phyloP scores from a whole-genome alignment of 2,329 filamentous ascomycete species.

The Cercospora brassicicola region DNA sequence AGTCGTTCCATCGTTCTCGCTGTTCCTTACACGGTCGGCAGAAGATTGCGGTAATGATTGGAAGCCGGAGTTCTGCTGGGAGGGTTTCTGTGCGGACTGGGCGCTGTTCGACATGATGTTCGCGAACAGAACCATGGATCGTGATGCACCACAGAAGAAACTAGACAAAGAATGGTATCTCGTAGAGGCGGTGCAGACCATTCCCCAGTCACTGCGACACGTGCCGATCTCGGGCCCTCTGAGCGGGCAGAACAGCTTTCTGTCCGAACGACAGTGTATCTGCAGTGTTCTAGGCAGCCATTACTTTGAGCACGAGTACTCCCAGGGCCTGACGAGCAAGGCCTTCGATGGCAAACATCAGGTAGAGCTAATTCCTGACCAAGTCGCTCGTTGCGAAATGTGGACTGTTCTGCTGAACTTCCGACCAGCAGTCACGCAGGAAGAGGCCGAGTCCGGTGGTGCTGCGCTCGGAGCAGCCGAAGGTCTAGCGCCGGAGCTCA shows the following conservation, averaged over 20 bases:
- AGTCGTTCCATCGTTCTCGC: too few species aligned
- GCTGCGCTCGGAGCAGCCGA: not conserved
- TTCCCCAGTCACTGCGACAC: not conserved
- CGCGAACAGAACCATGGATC: too few species aligned
- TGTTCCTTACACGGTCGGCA: too few species aligned
- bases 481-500: not conserved
- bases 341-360: not conserved
- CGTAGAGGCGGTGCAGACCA: not conserved
- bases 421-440: not conserved
- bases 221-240: not conserved
- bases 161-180: not conserved
- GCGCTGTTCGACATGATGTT: too few species aligned
- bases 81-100: too few species aligned
- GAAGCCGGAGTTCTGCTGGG: too few species aligned
- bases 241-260: not conserved
- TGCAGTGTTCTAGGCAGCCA: not conserved
- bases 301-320: not conserved
- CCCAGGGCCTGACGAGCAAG: not conserved
- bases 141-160: not conserved
- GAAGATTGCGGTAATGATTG: too few species aligned
- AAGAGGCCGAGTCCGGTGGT: not conserved
- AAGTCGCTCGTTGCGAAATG: not conserved
- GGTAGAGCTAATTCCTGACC: not conserved
- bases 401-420: not conserved
- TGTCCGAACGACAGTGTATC: not conserved